Evolutionary conservation across 2,329 filamentous ascomycete species (phyloP), one percentile per base, ranked within the genome.

Genomic region (Fusarium sp.): DNA sequence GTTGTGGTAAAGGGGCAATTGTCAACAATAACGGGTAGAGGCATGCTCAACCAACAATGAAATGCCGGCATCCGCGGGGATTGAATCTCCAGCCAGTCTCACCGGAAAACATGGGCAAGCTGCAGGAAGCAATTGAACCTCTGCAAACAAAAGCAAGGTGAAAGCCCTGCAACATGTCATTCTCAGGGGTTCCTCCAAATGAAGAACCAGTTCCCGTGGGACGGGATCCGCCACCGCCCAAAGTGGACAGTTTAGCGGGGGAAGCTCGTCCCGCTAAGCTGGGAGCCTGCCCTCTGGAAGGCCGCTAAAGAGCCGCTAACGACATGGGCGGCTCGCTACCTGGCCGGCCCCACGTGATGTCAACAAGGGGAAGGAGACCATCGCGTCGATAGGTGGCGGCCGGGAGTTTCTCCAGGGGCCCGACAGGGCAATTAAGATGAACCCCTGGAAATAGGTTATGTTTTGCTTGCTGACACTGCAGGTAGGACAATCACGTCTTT

Each of bases 401-500:
- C 27, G 57, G 71, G 66, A 72, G 68, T 65, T 74, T 74, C 64
- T 75, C 72, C 72, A 74, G 66, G 56, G 59, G 34, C 43, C 43
- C 43, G 41, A 59, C 70, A 66, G 41, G 41, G 62, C 48, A 70
- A 58, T 74, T 60, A 56, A 63, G 52, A 41, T 70, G 58, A 70
- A 75, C 72, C 72, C 72, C 72, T 75, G 72, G 65, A 64, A 48
- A 59, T 61, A 70, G 41, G 41, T 32, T 32, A 45, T 73, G 68
- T 64, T 75, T 69, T 75, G 68, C 74, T 75, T 63, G 34, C 66
- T 75, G 41, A 59, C 27, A 37, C 37, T 65, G 11, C 34, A 56
- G 2, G 45, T 37, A 7, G 20, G 35, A 52, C 32, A 43, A 18
- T 66, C 34, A 18, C 45, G 16, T 34, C 45, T 43, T 48, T 41